Evolutionary conservation across 305 asterid genomes (phyloP).

Genomic region (Fraxinus platypoda): DNA sequence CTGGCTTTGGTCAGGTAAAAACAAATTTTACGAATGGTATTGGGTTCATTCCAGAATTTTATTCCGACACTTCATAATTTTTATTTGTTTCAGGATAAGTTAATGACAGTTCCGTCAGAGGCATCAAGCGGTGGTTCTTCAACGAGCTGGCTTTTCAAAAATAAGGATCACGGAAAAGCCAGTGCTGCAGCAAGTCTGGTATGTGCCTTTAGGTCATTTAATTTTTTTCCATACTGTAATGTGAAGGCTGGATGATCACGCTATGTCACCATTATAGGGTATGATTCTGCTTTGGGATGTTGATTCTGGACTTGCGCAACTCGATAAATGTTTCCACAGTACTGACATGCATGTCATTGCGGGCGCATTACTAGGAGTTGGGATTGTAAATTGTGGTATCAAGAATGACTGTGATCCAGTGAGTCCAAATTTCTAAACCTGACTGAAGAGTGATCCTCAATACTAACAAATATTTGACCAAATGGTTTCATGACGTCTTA

Average conservation of each 20-base stretch:
- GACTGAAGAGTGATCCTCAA: neutral
- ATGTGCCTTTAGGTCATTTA: slow-evolving; percentile 15
- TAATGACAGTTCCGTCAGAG: slow-evolving; percentile 88
- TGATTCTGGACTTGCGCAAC: slow-evolving; percentile 95
- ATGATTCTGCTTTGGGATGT: slow-evolving; percentile 99
- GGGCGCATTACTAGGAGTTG: slow-evolving; percentile 93
- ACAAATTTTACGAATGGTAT: slow-evolving; percentile 3
- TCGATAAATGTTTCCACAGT: slow-evolving; percentile 93
- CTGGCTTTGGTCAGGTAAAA: slow-evolving; percentile 95
- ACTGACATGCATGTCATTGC: slow-evolving; percentile 78
- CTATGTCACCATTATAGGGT: slow-evolving; percentile 54
- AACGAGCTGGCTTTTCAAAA: slow-evolving; percentile 92
- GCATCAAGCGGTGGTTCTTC: slow-evolving; percentile 76
- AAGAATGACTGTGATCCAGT: slow-evolving; percentile 96
- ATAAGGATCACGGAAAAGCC: slow-evolving; percentile 93
- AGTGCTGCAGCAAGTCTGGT: slow-evolving; percentile 99
- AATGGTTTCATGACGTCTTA: slow-evolving; percentile 11
- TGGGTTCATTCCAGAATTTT: neutral
- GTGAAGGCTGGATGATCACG: slow-evolving; percentile 8
- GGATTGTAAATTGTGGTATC: slow-evolving; percentile 83
- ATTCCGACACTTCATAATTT: slow-evolving; percentile 3
- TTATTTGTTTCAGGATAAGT: slow-evolving; percentile 65
- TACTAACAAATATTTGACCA: neutral
- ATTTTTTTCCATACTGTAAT: neutral
- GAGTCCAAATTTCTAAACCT: slow-evolving; percentile 28